A percentile compares a stretch with the other conserved stretches of the same genome.
phyloP scores from a whole-genome alignment of 768 basidiomycete genomes.

The Krasilnikovozyma curviuscula region DNA sequence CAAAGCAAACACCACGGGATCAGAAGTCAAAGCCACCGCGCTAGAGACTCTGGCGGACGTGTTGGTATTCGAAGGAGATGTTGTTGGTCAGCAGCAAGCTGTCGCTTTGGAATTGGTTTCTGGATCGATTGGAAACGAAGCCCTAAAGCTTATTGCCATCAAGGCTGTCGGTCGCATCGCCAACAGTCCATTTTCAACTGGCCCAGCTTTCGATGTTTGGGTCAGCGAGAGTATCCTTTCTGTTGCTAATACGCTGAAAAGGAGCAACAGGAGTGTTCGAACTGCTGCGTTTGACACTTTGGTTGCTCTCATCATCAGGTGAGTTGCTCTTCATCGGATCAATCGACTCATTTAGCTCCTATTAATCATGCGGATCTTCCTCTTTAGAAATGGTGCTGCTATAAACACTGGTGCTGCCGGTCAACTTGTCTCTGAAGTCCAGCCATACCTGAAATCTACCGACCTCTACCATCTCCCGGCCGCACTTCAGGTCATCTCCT shows the following conservation, averaged over 20 bases:
- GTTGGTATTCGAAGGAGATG: constrained; percentile 67
- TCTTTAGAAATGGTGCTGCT: not conserved
- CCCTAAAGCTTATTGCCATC: constrained; percentile 33
- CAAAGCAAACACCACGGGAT: constrained; percentile 65
- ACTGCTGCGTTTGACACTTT: constrained; percentile 60
- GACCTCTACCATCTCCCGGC: constrained; percentile 57
- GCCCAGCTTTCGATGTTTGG: constrained; percentile 35
- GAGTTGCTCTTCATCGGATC: constrained; percentile 7
- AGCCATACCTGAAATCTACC: constrained; percentile 47
- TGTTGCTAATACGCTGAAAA: constrained; percentile 52
- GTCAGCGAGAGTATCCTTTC: constrained; percentile 60
- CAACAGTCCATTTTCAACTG: constrained; percentile 22
- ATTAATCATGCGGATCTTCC: not conserved
- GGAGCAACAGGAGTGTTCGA: constrained; percentile 60
- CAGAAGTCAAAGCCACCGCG: constrained; percentile 65
- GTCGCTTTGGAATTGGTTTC: constrained; percentile 21
- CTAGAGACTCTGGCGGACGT: constrained; percentile 69
- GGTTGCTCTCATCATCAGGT: constrained; percentile 52
- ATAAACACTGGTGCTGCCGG: constrained; percentile 21
- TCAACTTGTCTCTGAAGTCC: constrained; percentile 51
- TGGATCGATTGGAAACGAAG: constrained; percentile 25
- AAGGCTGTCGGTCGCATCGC: constrained; percentile 71
- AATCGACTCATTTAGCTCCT: not conserved
- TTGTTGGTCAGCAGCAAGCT: constrained; percentile 31
- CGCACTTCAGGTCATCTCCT: constrained; percentile 25